phyloP scores from a whole-genome alignment of 2,329 filamentous ascomycete genomes.

The Fusarium fracticaudum region DNA sequence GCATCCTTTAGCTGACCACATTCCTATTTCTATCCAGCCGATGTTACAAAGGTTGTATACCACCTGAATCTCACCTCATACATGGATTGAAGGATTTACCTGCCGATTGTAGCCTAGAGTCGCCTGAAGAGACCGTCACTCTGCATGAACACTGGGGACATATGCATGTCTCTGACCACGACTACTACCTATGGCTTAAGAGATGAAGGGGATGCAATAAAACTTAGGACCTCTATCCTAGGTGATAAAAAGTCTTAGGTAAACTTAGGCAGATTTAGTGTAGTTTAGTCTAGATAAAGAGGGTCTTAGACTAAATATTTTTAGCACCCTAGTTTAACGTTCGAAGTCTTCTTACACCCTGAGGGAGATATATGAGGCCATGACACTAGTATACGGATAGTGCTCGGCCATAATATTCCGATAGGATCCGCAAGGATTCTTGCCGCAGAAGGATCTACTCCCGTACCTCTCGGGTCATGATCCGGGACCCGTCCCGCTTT shows the following conservation, averaged over 20 bases:
- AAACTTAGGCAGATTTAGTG: too few species aligned
- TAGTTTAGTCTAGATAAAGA: too few species aligned
- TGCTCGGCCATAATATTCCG: not conserved
- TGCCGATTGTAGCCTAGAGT: constrained; percentile 4
- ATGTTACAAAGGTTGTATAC: not conserved
- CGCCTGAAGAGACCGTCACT: not conserved
- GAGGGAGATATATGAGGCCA: not conserved
- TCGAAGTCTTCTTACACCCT: too few species aligned
- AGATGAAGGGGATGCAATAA: too few species aligned
- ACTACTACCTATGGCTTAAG: not conserved
- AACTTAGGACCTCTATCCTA: too few species aligned
- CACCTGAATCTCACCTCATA: not conserved
- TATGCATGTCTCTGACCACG: not conserved
- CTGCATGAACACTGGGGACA: not conserved
- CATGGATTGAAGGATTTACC: not conserved
- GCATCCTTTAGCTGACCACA: constrained; percentile 6
- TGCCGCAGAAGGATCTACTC: not conserved
- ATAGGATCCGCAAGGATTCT: not conserved
- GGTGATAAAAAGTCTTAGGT: too few species aligned
- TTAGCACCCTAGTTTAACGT: too few species aligned
- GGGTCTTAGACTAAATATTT: too few species aligned
- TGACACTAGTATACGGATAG: too few species aligned
- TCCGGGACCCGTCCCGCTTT: not conserved
- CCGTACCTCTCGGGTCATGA: not conserved
- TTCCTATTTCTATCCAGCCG: constrained; percentile 1